These are phyloP conservation scores for Coniferiporia sulphurascens DNA, from an alignment of 1,284 basidiomycete species.

Conservation along the genomic window DNA sequence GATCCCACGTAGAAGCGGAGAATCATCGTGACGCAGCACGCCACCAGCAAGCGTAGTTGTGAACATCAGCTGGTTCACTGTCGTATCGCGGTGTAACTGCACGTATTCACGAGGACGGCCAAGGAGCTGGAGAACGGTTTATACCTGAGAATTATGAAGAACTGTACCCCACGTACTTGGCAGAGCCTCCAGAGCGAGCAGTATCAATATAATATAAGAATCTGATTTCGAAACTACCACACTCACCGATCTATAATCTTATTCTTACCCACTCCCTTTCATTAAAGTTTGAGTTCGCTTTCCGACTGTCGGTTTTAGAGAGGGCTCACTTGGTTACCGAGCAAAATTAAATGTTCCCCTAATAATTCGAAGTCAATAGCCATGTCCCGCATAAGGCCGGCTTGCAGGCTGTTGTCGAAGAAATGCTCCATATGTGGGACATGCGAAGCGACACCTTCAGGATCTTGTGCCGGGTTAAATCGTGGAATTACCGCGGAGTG, in stretches of 20 bases:
- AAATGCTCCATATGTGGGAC: conserved; percentile 66
- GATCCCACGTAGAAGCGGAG: conserved; percentile 59
- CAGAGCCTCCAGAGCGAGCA: conserved; percentile 35
- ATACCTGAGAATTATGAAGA: background rate
- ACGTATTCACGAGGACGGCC: conserved; percentile 62
- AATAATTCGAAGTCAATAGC: conserved; percentile 56
- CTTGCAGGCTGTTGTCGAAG: conserved; percentile 64
- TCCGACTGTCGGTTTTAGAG: background rate
- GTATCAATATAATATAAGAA: background rate
- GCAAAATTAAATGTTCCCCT: conserved; percentile 55
- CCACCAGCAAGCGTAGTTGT: conserved; percentile 54
- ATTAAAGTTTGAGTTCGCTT: background rate
- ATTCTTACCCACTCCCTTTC: conserved; percentile 62
- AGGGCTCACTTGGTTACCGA: conserved; percentile 56
- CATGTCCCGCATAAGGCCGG: conserved; percentile 57
- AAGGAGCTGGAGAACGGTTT: conserved; percentile 38
- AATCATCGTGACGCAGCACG: conserved; percentile 54
- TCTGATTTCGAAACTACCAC: background rate
- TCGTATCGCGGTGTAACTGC: conserved; percentile 63
- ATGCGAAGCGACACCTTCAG: conserved; percentile 48
- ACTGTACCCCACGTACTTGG: conserved; percentile 37
- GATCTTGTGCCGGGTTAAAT: conserved; percentile 46
- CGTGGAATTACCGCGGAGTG: conserved; percentile 38
- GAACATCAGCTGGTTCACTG: conserved; percentile 65
- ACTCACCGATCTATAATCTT: conserved; percentile 58